Percentiles rank a stretch among this genome's conserved stretches.
Conservation (phyloP, 306 rosid species). For the Glycyrrhiza uralensis region DNA sequence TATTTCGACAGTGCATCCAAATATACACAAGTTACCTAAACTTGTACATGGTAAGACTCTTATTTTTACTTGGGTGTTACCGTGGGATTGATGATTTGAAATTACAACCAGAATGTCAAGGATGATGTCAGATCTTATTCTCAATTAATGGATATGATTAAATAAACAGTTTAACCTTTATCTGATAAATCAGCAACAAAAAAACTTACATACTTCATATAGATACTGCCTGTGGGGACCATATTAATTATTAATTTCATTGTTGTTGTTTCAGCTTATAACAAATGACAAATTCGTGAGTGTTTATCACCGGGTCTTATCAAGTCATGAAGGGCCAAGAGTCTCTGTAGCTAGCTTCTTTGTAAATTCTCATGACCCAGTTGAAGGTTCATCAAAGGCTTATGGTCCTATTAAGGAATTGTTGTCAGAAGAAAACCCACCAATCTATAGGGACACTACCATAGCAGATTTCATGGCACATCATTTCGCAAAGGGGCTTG, state of each 20-base stretch:
- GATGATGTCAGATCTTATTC: too few species aligned
- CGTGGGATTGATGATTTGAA: too few species aligned
- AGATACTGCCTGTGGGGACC: too few species aligned
- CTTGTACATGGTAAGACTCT: too few species aligned
- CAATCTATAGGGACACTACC: conserved; percentile 32
- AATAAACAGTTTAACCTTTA: too few species aligned
- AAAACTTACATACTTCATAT: too few species aligned
- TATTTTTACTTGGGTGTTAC: too few species aligned
- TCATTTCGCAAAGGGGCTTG: background rate
- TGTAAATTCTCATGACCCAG: background rate
- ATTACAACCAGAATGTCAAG: too few species aligned
- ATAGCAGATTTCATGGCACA: conserved; percentile 7
- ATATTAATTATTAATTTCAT: background rate
- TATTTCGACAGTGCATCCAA: too few species aligned
- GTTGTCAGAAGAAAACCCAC: conserved; percentile 44
- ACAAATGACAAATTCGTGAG: conserved; percentile 34
- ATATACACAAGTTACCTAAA: too few species aligned
- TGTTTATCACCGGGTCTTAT: conserved; percentile 30
- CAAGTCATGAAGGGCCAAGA: conserved; percentile 29
- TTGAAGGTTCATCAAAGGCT: background rate
- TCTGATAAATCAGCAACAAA: too few species aligned
- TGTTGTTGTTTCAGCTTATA: conserved; percentile 29
- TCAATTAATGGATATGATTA: too few species aligned
- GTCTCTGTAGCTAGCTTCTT: conserved; percentile 39
- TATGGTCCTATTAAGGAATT: conserved; percentile 60